Conservation (phyloP, 2,329 filamentous ascomycete species). For the Ophiostoma pallidulum region DNA sequence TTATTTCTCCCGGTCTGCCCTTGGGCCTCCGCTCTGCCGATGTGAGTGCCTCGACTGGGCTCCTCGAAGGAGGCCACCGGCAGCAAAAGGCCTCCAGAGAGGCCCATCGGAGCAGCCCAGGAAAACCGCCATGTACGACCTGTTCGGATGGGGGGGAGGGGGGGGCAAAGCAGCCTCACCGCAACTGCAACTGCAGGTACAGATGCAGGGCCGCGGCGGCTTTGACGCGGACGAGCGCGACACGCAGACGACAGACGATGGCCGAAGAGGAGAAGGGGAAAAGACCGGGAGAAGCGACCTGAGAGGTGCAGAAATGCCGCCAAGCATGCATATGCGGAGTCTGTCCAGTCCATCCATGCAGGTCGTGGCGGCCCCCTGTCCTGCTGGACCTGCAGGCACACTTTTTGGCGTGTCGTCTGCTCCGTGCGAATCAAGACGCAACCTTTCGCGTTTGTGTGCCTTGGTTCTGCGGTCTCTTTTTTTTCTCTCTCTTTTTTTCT, state of each 20-base stretch:
- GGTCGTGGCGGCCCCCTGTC: slow-evolving; percentile 6
- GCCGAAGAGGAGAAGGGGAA: too few relatives aligned
- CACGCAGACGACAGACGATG: not conserved
- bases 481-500: not conserved
- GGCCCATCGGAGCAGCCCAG: too few relatives aligned
- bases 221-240: not conserved
- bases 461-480: too few relatives aligned
- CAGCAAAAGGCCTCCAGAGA: too few relatives aligned
- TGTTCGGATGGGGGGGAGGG: too few relatives aligned
- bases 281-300: not conserved
- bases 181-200: too few relatives aligned
- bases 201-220: not conserved
- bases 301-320: not conserved
- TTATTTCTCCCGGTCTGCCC: not conserved
- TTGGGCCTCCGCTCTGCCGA: not conserved
- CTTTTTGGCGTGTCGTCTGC: slow-evolving; percentile 2
- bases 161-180: too few relatives aligned
- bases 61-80: not conserved
- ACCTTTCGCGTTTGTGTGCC: not conserved
- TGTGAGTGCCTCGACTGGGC: not conserved
- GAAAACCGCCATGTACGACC: too few relatives aligned
- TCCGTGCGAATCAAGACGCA: slow-evolving; percentile 1
- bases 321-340: slow-evolving; percentile 10
- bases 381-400: slow-evolving; percentile 11
- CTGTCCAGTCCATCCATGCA: too few relatives aligned